Conservation (phyloP, 148 eudicot genomes). For the Talinum fruticosum region DNA sequence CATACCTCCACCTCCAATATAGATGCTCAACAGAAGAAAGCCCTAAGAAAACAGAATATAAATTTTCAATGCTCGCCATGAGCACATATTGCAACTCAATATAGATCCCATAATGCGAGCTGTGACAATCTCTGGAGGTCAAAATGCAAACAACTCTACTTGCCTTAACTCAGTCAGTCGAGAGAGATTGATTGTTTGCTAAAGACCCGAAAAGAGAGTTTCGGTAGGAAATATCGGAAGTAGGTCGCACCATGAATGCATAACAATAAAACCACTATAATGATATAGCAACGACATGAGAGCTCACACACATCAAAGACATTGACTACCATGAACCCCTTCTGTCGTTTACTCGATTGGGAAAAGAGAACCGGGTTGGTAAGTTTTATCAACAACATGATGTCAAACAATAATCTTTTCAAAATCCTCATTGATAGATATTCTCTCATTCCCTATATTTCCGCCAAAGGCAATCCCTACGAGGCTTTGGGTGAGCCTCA, state of each 20-base stretch:
- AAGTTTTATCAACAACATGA: slow-evolving; percentile 83
- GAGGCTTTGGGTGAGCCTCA: slow-evolving; percentile 74
- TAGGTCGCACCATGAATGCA: not conserved
- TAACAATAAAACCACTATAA: not conserved
- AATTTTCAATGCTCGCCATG: not conserved
- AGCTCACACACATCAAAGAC: not conserved
- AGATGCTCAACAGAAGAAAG: slow-evolving; percentile 58
- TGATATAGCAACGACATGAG: not conserved
- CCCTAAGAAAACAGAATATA: slow-evolving; percentile 44
- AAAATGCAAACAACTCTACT: not conserved
- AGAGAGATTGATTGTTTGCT: not conserved
- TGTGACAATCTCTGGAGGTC: no score
- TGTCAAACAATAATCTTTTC: slow-evolving; percentile 64
- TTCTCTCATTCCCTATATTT: slow-evolving; percentile 64
- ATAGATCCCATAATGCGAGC: no score
- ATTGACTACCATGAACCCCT: not conserved
- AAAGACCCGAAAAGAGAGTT: not conserved
- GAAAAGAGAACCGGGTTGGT: slow-evolving; percentile 73
- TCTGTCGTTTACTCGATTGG: slow-evolving; percentile 52
- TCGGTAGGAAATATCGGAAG: not conserved
- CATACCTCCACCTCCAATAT: slow-evolving; percentile 75
- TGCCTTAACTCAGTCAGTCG: not conserved
- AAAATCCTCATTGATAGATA: slow-evolving; percentile 81
- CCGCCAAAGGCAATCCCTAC: slow-evolving; percentile 89
- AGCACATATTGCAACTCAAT: not conserved